A percentile compares a stretch with the other conserved stretches of the same genome.
Conservation (phyloP, 192 early-diverging fungal species). For the Coemansia sp. region DNA sequence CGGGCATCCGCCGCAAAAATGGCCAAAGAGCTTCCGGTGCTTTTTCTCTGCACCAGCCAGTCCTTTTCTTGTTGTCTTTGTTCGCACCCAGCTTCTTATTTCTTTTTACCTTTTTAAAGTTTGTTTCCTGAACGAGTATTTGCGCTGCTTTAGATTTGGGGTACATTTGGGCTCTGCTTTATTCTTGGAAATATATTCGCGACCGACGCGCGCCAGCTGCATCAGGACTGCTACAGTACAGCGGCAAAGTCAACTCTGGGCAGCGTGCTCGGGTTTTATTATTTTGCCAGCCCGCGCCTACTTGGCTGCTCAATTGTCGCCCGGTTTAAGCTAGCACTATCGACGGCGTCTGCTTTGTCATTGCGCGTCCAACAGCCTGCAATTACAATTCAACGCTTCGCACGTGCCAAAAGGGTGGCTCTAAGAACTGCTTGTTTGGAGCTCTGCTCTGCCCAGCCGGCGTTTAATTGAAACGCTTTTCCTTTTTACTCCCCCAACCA, state of each 20-base stretch:
- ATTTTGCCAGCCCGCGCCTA: conserved; percentile 3
- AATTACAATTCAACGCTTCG: neutral
- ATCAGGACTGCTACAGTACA: conserved; percentile 1
- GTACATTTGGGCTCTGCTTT: conserved; percentile 1
- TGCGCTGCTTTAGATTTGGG: neutral
- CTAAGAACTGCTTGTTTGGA: neutral
- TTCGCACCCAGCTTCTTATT: neutral
- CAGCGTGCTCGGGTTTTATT: neutral
- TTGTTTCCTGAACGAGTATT: conserved; percentile 1
- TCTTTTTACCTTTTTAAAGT: neutral
- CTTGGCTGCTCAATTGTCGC: neutral
- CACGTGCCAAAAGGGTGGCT: neutral
- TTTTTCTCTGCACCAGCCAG: conserved; percentile 6
- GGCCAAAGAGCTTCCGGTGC: neutral
- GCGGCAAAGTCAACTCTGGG: neutral
- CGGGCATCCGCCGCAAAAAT: neutral
- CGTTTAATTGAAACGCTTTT: neutral
- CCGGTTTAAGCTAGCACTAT: neutral
- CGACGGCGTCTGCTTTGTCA: neutral
- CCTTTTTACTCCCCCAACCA: neutral
- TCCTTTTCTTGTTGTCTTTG: conserved; percentile 5
- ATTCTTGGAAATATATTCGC: neutral
- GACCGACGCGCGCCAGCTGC: neutral
- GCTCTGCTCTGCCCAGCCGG: conserved; percentile 3
- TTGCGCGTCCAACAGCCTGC: neutral